Percentiles rank a stretch among this genome's conserved stretches.
phyloP scores from a whole-genome alignment of 208 protist species.

The Porcisia deanei region DNA sequence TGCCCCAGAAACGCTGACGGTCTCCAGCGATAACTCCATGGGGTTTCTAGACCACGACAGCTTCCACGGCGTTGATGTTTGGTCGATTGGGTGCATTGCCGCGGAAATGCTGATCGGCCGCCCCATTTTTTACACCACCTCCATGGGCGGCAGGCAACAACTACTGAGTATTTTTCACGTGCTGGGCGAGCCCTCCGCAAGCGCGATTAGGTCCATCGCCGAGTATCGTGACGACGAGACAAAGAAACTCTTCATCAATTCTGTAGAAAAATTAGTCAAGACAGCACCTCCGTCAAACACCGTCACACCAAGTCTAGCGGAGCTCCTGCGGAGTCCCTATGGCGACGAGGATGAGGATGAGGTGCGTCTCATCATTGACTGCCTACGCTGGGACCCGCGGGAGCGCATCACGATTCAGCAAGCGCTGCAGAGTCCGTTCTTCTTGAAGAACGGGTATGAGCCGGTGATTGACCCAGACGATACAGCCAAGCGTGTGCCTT shows the following conservation, averaged over 20 bases:
- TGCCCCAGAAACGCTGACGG: constrained; percentile 97
- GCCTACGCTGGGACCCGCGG: constrained; percentile 74
- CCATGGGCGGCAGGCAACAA: constrained; percentile 93
- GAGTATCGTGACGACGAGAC: constrained; percentile 49
- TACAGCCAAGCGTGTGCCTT: constrained; percentile 47
- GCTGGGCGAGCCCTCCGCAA: constrained; percentile 67
- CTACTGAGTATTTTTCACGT: constrained; percentile 92
- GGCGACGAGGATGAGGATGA: constrained; percentile 78
- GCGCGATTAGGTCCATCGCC: constrained; percentile 78
- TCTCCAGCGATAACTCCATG: constrained; percentile 56
- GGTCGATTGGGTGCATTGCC: constrained; percentile 92
- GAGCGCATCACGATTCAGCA: constrained; percentile 66
- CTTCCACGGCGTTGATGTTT: constrained; percentile 88
- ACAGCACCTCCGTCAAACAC: constrained; percentile 12
- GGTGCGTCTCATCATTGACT: constrained; percentile 60
- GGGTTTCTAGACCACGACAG: constrained; percentile 76
- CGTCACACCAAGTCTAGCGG: constrained; percentile 20
- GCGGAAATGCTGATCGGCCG: constrained; percentile 87
- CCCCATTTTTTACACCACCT: constrained; percentile 83
- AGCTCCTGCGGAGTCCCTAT: constrained; percentile 59
- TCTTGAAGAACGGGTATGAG: constrained; percentile 71
- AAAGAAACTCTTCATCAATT: constrained; percentile 44
- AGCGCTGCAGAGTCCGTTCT: constrained; percentile 83
- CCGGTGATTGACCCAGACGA: constrained; percentile 66
- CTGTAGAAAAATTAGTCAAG: constrained; percentile 36